These are phyloP conservation scores for Mucor irregularis DNA, from an alignment of 371 early-diverging fungal genomes.

Conservation along the genomic window DNA sequence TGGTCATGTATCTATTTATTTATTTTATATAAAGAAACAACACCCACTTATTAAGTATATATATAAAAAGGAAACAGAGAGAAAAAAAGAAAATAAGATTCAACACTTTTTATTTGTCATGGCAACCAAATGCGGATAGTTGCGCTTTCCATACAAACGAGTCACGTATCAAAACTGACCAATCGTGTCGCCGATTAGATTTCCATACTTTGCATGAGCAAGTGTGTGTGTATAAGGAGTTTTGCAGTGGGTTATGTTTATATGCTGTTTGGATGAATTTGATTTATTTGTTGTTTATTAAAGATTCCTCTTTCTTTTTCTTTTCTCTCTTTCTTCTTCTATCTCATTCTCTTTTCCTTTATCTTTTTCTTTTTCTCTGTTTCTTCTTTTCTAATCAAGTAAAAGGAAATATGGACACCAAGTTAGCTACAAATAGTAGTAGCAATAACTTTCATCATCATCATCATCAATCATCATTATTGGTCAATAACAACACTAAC, in stretches of 20 bases:
- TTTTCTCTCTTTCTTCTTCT: conserved; percentile 4
- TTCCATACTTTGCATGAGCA: neutral
- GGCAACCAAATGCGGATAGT: neutral
- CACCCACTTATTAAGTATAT: neutral
- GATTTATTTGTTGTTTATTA: too few relatives aligned
- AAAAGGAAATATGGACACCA: neutral
- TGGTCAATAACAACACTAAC: too few relatives aligned
- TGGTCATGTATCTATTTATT: conserved; percentile 5
- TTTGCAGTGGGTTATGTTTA: too few relatives aligned
- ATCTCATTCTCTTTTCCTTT: conserved; percentile 5
- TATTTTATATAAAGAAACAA: conserved; percentile 1
- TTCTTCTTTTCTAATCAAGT: neutral
- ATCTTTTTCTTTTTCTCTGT: neutral
- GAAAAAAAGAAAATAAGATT: neutral
- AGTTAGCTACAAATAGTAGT: neutral
- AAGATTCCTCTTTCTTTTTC: conserved; percentile 6
- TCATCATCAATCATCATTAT: too few relatives aligned
- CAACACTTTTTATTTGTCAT: neutral
- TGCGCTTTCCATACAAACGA: neutral
- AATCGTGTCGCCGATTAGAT: too few relatives aligned
- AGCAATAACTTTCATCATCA: neutral
- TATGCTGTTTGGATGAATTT: conserved; percentile 4
- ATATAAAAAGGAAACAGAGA: neutral
- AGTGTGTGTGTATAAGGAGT: neutral
- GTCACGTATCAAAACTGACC: too few relatives aligned